Evolutionary conservation across 2,329 filamentous ascomycete species (phyloP).

Genomic region (Simplicillium aogashimaense): DNA sequence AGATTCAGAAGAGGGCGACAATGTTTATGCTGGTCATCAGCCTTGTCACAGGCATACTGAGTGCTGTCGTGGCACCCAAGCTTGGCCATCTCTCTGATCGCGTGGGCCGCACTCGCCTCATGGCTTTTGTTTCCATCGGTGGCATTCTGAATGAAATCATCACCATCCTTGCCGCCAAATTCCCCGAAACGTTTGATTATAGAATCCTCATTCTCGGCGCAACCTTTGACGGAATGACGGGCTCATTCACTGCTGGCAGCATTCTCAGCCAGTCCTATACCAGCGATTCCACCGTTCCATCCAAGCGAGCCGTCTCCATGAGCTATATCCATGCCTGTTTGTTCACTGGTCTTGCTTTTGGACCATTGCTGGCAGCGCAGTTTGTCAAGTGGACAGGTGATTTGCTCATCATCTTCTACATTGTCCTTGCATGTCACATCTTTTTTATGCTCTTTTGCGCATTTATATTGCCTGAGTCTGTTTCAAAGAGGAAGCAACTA

Average conservation of each 20-base stretch:
- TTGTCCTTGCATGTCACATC: constrained; percentile 61
- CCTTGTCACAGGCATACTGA: constrained; percentile 65
- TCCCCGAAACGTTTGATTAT: constrained; percentile 62
- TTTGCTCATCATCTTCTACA: constrained; percentile 76
- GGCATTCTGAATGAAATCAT: constrained; percentile 65
- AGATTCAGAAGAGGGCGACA: constrained; percentile 66
- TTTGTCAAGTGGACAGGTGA: constrained; percentile 68
- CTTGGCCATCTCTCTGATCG: constrained; percentile 80
- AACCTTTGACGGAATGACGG: constrained; percentile 71
- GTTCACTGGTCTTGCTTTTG: constrained; percentile 80
- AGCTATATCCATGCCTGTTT: constrained; percentile 85
- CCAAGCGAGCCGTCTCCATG: constrained; percentile 71
- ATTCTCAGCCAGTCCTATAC: constrained; percentile 76
- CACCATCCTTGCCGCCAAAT: constrained; percentile 68
- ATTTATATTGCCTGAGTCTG: constrained; percentile 72
- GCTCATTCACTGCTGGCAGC: constrained; percentile 78
- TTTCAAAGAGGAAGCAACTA: constrained; percentile 63
- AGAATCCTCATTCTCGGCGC: constrained; percentile 70
- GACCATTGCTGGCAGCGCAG: constrained; percentile 72
- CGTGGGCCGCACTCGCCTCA: constrained; percentile 66
- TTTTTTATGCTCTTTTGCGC: constrained; percentile 64
- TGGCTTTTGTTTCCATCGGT: constrained; percentile 66
- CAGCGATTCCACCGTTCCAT: constrained; percentile 76
- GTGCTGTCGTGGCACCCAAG: constrained; percentile 72
- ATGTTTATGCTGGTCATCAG: constrained; percentile 70